These are phyloP conservation scores for Boletus reticuloceps DNA, from an alignment of 768 basidiomycete species.

Conservation along the genomic window DNA sequence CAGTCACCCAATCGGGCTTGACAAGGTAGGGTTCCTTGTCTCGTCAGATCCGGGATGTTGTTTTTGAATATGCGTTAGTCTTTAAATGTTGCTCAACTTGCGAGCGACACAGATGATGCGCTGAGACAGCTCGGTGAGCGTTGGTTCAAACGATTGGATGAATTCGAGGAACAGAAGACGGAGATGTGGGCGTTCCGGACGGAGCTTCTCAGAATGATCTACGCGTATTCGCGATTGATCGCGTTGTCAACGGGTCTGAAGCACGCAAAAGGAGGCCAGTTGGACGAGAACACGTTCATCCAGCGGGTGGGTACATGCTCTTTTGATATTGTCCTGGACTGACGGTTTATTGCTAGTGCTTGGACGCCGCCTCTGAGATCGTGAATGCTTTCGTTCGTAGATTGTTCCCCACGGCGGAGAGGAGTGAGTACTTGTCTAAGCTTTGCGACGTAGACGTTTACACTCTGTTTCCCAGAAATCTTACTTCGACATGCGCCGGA, in stretches of 20 bases:
- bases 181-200: slow-evolving; percentile 58
- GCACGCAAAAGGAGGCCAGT: slow-evolving; percentile 55
- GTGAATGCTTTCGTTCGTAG: slow-evolving; percentile 59
- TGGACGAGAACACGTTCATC: slow-evolving; percentile 65
- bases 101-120: slow-evolving; percentile 66
- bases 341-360: slow-evolving; percentile 43
- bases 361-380: slow-evolving; percentile 64
- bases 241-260: slow-evolving; percentile 77
- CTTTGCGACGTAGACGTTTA: background rate
- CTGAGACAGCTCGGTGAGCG: slow-evolving; percentile 51
- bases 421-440: slow-evolving; percentile 40
- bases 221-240: slow-evolving; percentile 66
- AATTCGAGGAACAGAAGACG: slow-evolving; percentile 51
- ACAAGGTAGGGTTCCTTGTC: slow-evolving; percentile 49
- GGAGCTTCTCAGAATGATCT: slow-evolving; percentile 58
- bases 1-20: slow-evolving; percentile 68
- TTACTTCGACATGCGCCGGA: slow-evolving; percentile 75
- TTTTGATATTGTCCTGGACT: background rate
- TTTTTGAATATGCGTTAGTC: slow-evolving; percentile 37
- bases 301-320: slow-evolving; percentile 47
- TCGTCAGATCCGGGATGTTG: background rate
- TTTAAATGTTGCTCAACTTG: slow-evolving; percentile 61
- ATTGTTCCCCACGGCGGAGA: slow-evolving; percentile 48
- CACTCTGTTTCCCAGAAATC: slow-evolving; percentile 35
- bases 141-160: slow-evolving; percentile 54